Evolutionary conservation across 495 filamentous ascomycete genomes (phyloP).

Genomic region (Xylaria longipes): DNA sequence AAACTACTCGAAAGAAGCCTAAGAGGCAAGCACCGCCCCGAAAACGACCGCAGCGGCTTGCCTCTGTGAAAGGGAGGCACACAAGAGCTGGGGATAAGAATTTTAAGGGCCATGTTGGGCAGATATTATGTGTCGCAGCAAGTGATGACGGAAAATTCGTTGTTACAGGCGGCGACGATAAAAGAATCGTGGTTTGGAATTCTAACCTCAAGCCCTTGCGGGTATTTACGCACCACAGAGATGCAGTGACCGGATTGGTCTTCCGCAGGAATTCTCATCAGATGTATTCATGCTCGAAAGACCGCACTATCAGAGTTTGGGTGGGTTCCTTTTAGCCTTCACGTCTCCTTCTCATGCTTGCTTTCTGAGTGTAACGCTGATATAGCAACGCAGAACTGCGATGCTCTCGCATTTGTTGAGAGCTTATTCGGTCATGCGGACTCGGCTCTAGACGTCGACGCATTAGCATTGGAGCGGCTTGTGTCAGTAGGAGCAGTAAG

Average conservation of each 20-base stretch:
- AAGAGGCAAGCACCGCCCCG: constrained; percentile 71
- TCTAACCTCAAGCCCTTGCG: constrained; percentile 77
- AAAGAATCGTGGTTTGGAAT: constrained; percentile 85
- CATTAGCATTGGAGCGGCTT: constrained; percentile 84
- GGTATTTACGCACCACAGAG: constrained; percentile 91
- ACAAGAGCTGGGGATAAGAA: constrained; percentile 65
- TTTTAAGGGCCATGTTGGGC: constrained; percentile 75
- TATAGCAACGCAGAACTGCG: constrained; percentile 60
- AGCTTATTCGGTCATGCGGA: constrained; percentile 97
- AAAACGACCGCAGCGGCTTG: constrained; percentile 73
- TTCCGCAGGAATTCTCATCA: constrained; percentile 93
- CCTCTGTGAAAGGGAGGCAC: constrained; percentile 67
- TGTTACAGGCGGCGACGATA: constrained; percentile 85
- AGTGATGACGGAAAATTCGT: constrained; percentile 89
- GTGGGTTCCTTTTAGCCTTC: constrained; percentile 2
- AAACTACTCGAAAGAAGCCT: constrained; percentile 60
- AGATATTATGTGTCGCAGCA: constrained; percentile 82
- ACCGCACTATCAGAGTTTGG: constrained; percentile 83
- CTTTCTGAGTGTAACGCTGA: constrained; percentile 1
- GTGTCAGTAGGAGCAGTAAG: constrained; percentile 74
- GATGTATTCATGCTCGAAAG: constrained; percentile 84
- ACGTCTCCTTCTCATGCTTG: background rate
- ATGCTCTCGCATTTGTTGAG: constrained; percentile 88
- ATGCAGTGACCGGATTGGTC: constrained; percentile 79
- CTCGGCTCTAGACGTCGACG: constrained; percentile 79